Evolutionary conservation across 768 basidiomycete genomes (phyloP), one percentile per base, ranked within the genome.

Genomic region (Lactarius pseudohatsudake): DNA sequence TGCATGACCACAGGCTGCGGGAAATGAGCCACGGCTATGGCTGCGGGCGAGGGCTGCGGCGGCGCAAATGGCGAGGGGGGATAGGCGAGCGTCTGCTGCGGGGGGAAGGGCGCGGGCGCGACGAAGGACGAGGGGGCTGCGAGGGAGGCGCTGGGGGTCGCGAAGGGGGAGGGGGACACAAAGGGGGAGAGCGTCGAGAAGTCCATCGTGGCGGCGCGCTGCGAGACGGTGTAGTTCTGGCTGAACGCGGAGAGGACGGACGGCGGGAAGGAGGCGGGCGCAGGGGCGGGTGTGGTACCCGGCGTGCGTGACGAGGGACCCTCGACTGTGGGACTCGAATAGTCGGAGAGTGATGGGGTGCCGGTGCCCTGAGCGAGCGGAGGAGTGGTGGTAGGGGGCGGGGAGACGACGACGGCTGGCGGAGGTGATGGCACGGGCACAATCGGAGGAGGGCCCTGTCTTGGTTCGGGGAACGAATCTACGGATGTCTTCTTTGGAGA

Each of bases 191-290:
- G 62, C 15, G 54, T 32, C 22, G 62, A 64, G 9, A 67, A 67
- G 43, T 67, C 66, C 40, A 67, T 63, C 40, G 66, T 59, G 26
- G 62, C 22, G n/a, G 26, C 20, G 20, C 57, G 58, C 62, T 64
- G 62, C 28, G 62, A 13, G 18, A 36, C 41, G 13, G 57, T 13
- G 26, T 45, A 30, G 16, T 54, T 59, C 57, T 63, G 66, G 2
- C 62, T 67, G 4, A 67, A 67, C 28, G 66, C 53, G 32, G 66
- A 67, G 41, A 67, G 66, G 26, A 64, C 50, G 8, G 66, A 67
- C 36, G 66, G 50, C 15, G 62, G 38, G n/a, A 43, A 54, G 20
- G 57, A 38, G 36, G 58, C 45, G 32, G 45, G 57, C 9, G 30
- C 30, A 32, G 22, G 38, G 11, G 47, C 20, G 1, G 50, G 22